Conservation (phyloP, 164 flowering plant genomes). For the Aristolochia contorta region DNA sequence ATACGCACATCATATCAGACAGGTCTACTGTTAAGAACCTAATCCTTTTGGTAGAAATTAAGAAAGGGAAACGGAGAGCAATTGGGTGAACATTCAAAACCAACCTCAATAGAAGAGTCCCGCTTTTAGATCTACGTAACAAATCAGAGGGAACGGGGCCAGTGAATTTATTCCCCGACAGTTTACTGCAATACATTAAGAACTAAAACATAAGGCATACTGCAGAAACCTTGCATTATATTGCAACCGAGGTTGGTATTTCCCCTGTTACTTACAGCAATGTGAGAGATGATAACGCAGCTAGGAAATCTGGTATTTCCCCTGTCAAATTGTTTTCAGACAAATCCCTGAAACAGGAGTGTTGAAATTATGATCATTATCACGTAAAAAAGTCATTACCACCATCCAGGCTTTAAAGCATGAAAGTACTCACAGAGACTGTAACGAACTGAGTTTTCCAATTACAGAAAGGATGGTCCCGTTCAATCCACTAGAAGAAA, state of each 20-base stretch:
- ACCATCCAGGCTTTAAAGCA: not conserved
- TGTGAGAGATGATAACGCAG: not conserved
- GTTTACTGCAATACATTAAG: not conserved
- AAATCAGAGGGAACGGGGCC: not conserved
- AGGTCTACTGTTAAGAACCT: too few relatives aligned
- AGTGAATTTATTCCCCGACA: constrained; percentile 1
- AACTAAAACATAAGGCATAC: too few relatives aligned
- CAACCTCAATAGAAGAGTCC: constrained; percentile 3
- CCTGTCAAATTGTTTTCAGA: constrained; percentile 3
- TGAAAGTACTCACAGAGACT: not conserved
- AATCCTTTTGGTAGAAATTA: too few relatives aligned
- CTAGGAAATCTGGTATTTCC: constrained; percentile 1
- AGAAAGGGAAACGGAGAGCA: too few relatives aligned
- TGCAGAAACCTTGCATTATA: too few relatives aligned
- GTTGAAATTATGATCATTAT: not conserved
- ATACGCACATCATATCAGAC: too few relatives aligned
- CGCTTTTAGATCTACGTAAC: not conserved
- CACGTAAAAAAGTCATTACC: not conserved
- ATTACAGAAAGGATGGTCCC: not conserved
- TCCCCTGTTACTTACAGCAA: not conserved
- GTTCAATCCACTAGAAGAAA: not conserved
- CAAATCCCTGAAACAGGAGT: constrained; percentile 1
- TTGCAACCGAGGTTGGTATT: too few relatives aligned
- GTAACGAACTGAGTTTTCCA: not conserved
- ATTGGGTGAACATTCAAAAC: not conserved